Base-by-base conservation (phyloP, 2,329 filamentous ascomycete species). In the Fusarium sp. region DNA sequence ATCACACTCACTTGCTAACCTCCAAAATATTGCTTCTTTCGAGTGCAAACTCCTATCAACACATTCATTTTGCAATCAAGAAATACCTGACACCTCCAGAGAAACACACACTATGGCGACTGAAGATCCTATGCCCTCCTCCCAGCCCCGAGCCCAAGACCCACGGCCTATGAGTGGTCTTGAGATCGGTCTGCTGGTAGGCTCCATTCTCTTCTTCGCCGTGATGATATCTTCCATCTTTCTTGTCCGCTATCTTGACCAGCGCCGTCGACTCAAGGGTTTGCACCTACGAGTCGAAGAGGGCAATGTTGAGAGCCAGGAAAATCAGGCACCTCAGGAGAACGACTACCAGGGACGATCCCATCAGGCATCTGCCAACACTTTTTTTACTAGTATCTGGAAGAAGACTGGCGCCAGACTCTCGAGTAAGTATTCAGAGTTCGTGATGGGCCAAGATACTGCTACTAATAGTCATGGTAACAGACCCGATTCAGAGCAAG, bases 171-270 rank as follows among this genome's bases (percentile, higher is more conserved):
- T 72, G 53, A 70, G 61, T 7, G 45, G 64, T 19, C 46, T 69
- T 26, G 73, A 75, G 46, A 68, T 74, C 29, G 73, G 67, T 4
- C 58, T 72, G 47, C 67, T 74, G n/a, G 58, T 65, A 24, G 70
- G 58, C 22, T 61, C 64, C 11, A 59, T 70, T 29, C 10, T 62
- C 34, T 64, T 66, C 46, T 70, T 74, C 43, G 28, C 66, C 32
- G 24, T 65, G 6, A 47, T 68, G 39, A 52, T 74, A 7, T 50
- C 52, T 13, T 53, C 61, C 12, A 53, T 73, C 45, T 71, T 75
- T 25, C 47, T 61, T 42, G 62, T 63, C 49, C 70, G 69, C 7
- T 46, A 50, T 26, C 45, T 53, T 6, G 61, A 65, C 15, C 55
- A 61, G 34, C 58, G 57, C 12, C 64, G 51, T 19, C 53, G 40